Evolutionary conservation across 2,329 filamentous ascomycete species (phyloP), one percentile per base, ranked within the genome.

Genomic region (Diaporthe aspalathi): DNA sequence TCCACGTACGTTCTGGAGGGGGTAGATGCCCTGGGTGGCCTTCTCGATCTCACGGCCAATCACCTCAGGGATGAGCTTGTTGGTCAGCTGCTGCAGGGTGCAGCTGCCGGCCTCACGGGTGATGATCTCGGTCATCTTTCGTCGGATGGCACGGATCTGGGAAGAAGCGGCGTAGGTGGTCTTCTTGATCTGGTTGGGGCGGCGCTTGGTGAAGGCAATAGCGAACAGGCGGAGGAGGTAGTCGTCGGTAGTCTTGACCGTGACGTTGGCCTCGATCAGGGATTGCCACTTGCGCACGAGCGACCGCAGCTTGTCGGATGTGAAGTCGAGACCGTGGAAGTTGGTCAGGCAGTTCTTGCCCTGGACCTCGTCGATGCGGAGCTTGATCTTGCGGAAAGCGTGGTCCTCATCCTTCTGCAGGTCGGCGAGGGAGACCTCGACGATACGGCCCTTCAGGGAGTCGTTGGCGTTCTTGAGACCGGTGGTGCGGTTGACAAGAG

Each of bases 391-490:
- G 88, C 96, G 95, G 93, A 98, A 99, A 74, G 96, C 91, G 87
- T 99, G 96, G 88, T 98, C 96, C 90, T 99, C 96, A 84, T 99
- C 96, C 89, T 98, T 98, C 89, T 99, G 96, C 77, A 99, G 92
- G 86, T 99, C 96, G 83, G 96, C 96, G 82, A 99, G 92, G 77
- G 95, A 98, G 78, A 98, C 95, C 90, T 99, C 96, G 87, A 99
- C 91, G 87, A 99, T 97, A 81, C 96, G 93, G 83, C 96, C 96
- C 91, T 98, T 99, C 81, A 99, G 91, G 78, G 95, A 93, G 83
- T 99, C 96, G 90, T 98, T 99, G 84, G 96, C 96, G 89, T 98
- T 98, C 93, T 98, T 99, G 81, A 99, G 90, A 97, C 96, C 96
- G 80, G 94, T 98, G 81, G 96, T 97, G 82, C 96, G 93, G 93